Evolutionary conservation across 2,329 filamentous ascomycete genomes (phyloP).

Genomic region (Fusarium sp.): DNA sequence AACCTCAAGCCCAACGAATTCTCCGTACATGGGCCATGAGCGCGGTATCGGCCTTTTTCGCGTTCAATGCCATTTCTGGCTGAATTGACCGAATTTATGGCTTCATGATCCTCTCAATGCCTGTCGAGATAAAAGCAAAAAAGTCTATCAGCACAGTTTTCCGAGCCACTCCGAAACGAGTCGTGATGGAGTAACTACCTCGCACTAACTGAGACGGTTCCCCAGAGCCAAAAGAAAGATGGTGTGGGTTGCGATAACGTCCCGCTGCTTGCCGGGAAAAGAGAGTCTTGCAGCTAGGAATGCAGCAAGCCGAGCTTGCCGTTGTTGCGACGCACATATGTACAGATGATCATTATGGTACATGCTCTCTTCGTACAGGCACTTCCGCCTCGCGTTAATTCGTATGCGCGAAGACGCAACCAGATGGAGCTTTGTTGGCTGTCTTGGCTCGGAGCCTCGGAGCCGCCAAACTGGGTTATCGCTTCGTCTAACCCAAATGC

Average conservation of each 20-base stretch:
- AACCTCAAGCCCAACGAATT: conserved; percentile 17
- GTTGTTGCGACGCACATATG: background rate
- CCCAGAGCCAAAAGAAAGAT: conserved; percentile 17
- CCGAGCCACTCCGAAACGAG: background rate
- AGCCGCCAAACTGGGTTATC: conserved; percentile 24
- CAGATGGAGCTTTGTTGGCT: conserved; percentile 7
- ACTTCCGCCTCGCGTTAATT: conserved; percentile 1
- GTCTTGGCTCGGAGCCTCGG: conserved; percentile 30
- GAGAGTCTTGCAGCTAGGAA: background rate
- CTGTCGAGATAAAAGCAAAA: background rate
- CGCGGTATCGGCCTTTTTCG: conserved; percentile 24
- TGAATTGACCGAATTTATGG: conserved; percentile 7
- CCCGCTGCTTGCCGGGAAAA: background rate
- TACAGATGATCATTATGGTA: background rate
- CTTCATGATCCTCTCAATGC: background rate
- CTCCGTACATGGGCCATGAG: conserved; percentile 15
- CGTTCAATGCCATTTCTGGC: conserved; percentile 16
- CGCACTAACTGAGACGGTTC: conserved; percentile 1
- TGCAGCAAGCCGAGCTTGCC: background rate
- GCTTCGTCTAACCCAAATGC: conserved; percentile 11
- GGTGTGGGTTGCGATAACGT: conserved; percentile 25
- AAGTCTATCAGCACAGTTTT: conserved; percentile 7
- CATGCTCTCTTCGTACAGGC: background rate
- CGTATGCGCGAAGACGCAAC: conserved; percentile 18
- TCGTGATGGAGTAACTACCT: conserved; percentile 16